phyloP scores from a whole-genome alignment of 2,329 filamentous ascomycete genomes.

The Trichoderma simmonsii region DNA sequence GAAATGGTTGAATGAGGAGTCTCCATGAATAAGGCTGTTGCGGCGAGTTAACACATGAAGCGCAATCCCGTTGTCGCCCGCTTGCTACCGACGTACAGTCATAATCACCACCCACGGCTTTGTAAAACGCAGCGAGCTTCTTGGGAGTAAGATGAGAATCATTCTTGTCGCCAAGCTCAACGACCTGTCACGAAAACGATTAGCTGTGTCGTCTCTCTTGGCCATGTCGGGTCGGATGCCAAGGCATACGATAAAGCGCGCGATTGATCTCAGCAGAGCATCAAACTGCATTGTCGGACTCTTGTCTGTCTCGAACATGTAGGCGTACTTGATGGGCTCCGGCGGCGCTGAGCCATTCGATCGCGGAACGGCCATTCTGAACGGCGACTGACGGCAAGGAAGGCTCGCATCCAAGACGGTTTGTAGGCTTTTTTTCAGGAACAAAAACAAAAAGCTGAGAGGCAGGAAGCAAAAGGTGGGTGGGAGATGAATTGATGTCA shows the following conservation, averaged over 20 bases:
- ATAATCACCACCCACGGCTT: conserved; percentile 70
- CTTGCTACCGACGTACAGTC: conserved; percentile 48
- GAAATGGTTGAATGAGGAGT: conserved; percentile 74
- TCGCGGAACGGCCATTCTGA: conserved; percentile 25
- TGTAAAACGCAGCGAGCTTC: conserved; percentile 76
- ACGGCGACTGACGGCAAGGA: neutral
- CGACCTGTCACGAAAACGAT: conserved; percentile 42
- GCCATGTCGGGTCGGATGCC: neutral
- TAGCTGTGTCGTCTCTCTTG: conserved; percentile 16
- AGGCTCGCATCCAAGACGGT: conserved; percentile 14
- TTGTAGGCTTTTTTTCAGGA: neutral
- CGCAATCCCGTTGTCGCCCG: neutral
- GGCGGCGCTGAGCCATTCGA: conserved; percentile 25
- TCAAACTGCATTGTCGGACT: conserved; percentile 64
- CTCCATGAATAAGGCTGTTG: conserved; percentile 68
- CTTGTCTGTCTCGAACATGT: conserved; percentile 67
- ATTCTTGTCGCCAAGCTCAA: conserved; percentile 56
- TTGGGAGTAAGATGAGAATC: conserved; percentile 56
- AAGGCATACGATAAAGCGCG: conserved; percentile 63
- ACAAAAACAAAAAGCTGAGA: neutral
- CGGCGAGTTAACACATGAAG: conserved; percentile 3
- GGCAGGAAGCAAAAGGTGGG: neutral
- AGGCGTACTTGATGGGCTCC: conserved; percentile 51
- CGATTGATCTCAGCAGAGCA: conserved; percentile 66
- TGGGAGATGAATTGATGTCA: conserved; percentile 13